Base-by-base conservation (phyloP, 1,139 yeast species). In the Magnusiomyces sp. region DNA sequence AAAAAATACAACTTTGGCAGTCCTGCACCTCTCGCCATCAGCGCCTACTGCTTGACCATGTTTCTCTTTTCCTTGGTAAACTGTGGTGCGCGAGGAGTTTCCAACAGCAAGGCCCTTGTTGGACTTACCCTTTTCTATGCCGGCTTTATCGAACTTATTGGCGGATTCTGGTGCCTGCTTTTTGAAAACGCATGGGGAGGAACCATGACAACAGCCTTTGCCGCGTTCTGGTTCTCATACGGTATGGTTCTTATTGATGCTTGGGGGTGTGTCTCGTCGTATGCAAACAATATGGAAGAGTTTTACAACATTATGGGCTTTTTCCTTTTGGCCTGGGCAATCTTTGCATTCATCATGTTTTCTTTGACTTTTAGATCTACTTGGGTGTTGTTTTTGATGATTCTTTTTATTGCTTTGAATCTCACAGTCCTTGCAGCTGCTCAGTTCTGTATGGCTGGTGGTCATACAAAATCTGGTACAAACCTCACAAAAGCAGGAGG, bases 181-280 rank as follows among this genome's bases (percentile, higher is more conserved):
- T 51, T 62, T 33, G 94, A 87, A 60, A 86, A 86, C 70, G 81
- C 95, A 48, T 88, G 86, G 71, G 95, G 94, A 76, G 95, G 85
- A 53, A 77, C 86, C 47, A 92, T 92, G 2, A 74, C 88, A 54
- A 70, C 82, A 23, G 82, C 92, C 7, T 88, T 58, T 63, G 95
- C 94, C 54, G 94, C 89, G 1, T 88, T 87, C 68, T 88, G 95
- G 95, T 74, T 84, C 66, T 72, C 88, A 40, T 75, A 64, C 54
- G 90, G 80, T 53, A 88, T 90, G 17, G 74, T 88, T 54, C 72
- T 77, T 54, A 78, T 80, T 52, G 80, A 82, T 20, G 75, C 81
- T 62, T 88, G 88, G 67, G 90, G 92, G 46, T 83, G 89, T 54
- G 69, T 65, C 19, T 70, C 72, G 2, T 81, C 90, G n/a, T 81